These are phyloP conservation scores for Russula lepida DNA, from an alignment of 768 basidiomycete genomes.

Conservation along the genomic window DNA sequence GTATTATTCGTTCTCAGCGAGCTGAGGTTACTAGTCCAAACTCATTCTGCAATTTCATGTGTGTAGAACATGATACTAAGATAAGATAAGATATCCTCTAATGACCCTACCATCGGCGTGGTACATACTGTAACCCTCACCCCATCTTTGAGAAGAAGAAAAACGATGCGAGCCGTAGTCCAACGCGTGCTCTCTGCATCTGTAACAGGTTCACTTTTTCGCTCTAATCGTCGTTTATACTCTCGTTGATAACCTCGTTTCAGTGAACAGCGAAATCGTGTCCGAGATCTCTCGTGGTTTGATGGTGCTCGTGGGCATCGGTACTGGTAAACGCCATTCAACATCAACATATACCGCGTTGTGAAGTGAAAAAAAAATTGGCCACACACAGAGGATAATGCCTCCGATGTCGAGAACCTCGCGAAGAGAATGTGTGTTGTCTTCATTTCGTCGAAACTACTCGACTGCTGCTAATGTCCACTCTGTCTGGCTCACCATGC, in stretches of 20 bases:
- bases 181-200: conserved; percentile 80
- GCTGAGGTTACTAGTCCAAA: not conserved
- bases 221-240: not conserved
- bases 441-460: not conserved
- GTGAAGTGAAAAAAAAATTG: conserved; percentile 6
- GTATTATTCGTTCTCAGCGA: not conserved
- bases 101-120: not conserved
- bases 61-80: not conserved
- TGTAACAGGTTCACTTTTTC: conserved; percentile 53
- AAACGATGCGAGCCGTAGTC: conserved; percentile 68
- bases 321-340: conserved; percentile 44
- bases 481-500: not conserved
- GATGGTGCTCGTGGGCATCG: conserved; percentile 88
- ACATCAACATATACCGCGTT: not conserved
- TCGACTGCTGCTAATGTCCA: not conserved
- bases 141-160: conserved; percentile 24
- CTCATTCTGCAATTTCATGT: not conserved
- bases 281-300: conserved; percentile 79
- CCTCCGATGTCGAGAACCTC: conserved; percentile 59
- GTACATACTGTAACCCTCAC: not conserved
- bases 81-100: not conserved
- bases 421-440: conserved; percentile 69
- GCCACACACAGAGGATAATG: conserved; percentile 60
- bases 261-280: conserved; percentile 74
- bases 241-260: not conserved